Percentiles rank a stretch among this genome's conserved stretches.
Evolutionary conservation across 2,329 filamentous ascomycete species (phyloP).

Genomic region (Colletotrichum cordylinicola): DNA sequence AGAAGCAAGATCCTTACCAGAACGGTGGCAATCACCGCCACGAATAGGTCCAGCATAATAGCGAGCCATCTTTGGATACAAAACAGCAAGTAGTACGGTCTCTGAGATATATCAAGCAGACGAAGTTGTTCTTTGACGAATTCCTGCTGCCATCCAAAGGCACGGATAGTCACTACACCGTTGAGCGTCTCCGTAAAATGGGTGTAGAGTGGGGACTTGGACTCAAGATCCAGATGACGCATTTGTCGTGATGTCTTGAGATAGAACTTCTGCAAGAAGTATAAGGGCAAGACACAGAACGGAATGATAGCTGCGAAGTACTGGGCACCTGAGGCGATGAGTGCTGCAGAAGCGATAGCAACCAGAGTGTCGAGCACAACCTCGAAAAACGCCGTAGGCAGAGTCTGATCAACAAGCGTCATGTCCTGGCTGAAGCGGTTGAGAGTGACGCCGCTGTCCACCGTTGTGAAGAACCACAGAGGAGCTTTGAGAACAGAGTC

Average conservation of each 20-base stretch:
- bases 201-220: constrained; percentile 41
- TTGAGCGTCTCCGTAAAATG: constrained; percentile 51
- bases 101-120: constrained; percentile 59
- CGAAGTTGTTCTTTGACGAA: constrained; percentile 49
- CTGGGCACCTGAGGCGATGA: constrained; percentile 27
- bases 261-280: constrained; percentile 40
- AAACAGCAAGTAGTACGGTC: constrained; percentile 62
- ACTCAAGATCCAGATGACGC: constrained; percentile 45
- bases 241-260: constrained; percentile 49
- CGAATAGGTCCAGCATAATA: constrained; percentile 54
- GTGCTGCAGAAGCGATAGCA: background rate
- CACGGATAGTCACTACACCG: constrained; percentile 55
- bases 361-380: constrained; percentile 30
- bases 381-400: constrained; percentile 22
- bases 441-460: constrained; percentile 25
- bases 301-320: constrained; percentile 35
- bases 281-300: constrained; percentile 28
- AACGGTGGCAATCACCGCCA: constrained; percentile 49
- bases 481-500: background rate
- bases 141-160: constrained; percentile 57
- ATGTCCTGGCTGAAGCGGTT: constrained; percentile 33
- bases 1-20: constrained; percentile 35
- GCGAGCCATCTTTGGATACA: constrained; percentile 63
- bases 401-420: constrained; percentile 26
- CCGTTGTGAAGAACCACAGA: constrained; percentile 26